Evolutionary conservation across 2,329 filamentous ascomycete genomes (phyloP).

Genomic region (Botrytis aclada): DNA sequence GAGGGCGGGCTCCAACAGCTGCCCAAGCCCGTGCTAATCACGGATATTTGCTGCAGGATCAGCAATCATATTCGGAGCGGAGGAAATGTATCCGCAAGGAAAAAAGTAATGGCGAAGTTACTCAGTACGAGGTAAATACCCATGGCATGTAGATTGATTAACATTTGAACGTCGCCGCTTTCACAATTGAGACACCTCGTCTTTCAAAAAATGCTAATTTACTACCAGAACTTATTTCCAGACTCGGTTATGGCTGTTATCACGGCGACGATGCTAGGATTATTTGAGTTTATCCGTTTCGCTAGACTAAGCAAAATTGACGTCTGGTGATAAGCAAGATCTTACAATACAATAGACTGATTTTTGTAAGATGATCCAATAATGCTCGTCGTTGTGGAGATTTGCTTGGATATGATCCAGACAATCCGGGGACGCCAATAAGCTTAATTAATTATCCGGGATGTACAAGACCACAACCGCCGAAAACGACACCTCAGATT

Average conservation of each 20-base stretch:
- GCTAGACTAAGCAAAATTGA: neutral
- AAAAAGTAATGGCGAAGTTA: conserved; percentile 8
- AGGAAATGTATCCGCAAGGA: neutral
- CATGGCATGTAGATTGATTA: neutral
- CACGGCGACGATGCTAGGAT: neutral
- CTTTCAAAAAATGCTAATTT: neutral
- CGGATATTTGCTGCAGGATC: neutral
- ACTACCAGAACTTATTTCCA: neutral
- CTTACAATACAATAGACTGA: neutral
- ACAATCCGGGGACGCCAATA: conserved; percentile 6
- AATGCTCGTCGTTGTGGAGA: neutral
- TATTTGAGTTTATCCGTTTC: neutral
- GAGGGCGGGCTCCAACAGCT: neutral
- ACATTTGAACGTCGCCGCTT: neutral
- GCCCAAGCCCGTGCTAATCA: conserved; percentile 5
- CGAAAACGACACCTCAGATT: neutral
- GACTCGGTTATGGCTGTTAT: neutral
- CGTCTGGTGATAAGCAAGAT: conserved; percentile 2
- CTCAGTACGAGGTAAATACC: neutral
- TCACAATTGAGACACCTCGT: neutral
- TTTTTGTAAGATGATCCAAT: neutral
- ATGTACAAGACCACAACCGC: conserved; percentile 4
- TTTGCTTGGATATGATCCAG: neutral
- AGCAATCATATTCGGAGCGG: conserved; percentile 1
- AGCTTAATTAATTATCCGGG: conserved; percentile 8